Evolutionary conservation across 495 filamentous ascomycete species (phyloP).

Genomic region (Lophiostoma macrostomum): DNA sequence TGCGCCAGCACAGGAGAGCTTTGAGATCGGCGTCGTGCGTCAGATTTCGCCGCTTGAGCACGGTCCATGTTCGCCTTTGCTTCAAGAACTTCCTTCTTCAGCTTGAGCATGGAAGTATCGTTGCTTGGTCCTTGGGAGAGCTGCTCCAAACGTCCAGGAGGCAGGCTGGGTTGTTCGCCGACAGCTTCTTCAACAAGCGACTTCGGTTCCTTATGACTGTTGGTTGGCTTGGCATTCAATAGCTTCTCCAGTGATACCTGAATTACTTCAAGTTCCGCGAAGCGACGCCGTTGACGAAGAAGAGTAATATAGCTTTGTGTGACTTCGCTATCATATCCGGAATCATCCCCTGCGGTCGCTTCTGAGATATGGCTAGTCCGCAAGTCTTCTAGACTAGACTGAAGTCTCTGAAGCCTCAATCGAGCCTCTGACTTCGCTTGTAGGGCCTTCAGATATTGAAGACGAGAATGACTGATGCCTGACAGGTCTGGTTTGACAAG

Average conservation of each 20-base stretch:
- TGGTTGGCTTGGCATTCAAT: slow-evolving; percentile 11
- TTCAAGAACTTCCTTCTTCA: slow-evolving; percentile 32
- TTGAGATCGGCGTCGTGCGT: neutral
- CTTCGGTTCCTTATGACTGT: slow-evolving; percentile 8
- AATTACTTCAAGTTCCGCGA: slow-evolving; percentile 24
- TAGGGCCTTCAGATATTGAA: slow-evolving; percentile 34
- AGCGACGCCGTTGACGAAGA: slow-evolving; percentile 24
- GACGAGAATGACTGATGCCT: slow-evolving; percentile 19
- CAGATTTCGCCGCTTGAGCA: neutral
- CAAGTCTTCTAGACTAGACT: slow-evolving; percentile 24
- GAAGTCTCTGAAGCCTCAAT: slow-evolving; percentile 28
- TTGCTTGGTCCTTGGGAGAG: neutral
- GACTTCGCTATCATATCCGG: slow-evolving; percentile 21
- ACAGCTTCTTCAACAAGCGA: slow-evolving; percentile 13
- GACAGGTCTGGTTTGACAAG: slow-evolving; percentile 1
- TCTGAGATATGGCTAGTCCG: slow-evolving; percentile 10
- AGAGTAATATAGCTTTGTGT: slow-evolving; percentile 20
- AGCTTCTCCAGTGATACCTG: slow-evolving; percentile 26
- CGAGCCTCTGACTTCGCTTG: slow-evolving; percentile 27
- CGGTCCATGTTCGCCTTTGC: slow-evolving; percentile 23
- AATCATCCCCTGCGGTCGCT: slow-evolving; percentile 4
- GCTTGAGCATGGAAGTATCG: slow-evolving; percentile 10
- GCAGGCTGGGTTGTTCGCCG: slow-evolving; percentile 28
- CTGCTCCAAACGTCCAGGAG: slow-evolving; percentile 20
- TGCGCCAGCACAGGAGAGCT: slow-evolving; percentile 3